These are phyloP conservation scores for Echium plantagineum DNA, from an alignment of 257 asterid species.

Conservation along the genomic window DNA sequence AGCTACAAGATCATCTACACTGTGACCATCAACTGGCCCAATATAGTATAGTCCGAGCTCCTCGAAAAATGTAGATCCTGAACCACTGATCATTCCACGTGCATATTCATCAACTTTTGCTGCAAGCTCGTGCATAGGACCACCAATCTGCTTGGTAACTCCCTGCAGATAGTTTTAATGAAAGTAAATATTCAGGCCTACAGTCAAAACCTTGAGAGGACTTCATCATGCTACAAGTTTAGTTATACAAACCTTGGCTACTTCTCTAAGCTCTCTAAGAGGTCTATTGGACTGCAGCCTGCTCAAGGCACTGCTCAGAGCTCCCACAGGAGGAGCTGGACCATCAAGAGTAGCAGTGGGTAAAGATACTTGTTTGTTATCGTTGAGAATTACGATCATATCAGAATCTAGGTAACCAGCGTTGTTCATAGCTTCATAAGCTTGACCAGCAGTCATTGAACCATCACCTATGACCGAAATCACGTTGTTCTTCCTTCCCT, in stretches of 20 bases:
- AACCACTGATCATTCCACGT: constrained; percentile 26
- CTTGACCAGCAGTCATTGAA: constrained; percentile 84
- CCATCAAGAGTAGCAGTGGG: constrained; percentile 74
- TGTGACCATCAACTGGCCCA: constrained; percentile 63
- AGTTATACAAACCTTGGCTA: constrained; percentile 31
- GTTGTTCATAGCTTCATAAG: constrained; percentile 70
- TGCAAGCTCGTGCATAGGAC: constrained; percentile 38
- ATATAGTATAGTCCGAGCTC: constrained; percentile 59
- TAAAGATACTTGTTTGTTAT: constrained; percentile 59
- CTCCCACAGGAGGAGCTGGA: constrained; percentile 75
- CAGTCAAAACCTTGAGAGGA: too few relatives aligned
- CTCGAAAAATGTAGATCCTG: constrained; percentile 45
- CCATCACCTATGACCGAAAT: constrained; percentile 73
- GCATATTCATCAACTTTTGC: constrained; percentile 32
- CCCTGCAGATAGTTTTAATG: constrained; percentile 5
- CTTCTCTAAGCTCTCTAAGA: constrained; percentile 45
- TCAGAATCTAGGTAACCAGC: constrained; percentile 64
- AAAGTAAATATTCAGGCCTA: neutral
- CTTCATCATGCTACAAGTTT: neutral
- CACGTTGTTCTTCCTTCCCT: constrained; percentile 48
- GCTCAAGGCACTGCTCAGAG: constrained; percentile 45
- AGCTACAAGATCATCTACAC: constrained; percentile 39
- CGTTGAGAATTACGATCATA: constrained; percentile 47
- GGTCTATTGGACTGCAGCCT: constrained; percentile 37
- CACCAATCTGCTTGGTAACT: constrained; percentile 40